These are phyloP conservation scores for Backusella parvicylindrica DNA, from an alignment of 192 early-diverging fungal genomes.

Conservation along the genomic window DNA sequence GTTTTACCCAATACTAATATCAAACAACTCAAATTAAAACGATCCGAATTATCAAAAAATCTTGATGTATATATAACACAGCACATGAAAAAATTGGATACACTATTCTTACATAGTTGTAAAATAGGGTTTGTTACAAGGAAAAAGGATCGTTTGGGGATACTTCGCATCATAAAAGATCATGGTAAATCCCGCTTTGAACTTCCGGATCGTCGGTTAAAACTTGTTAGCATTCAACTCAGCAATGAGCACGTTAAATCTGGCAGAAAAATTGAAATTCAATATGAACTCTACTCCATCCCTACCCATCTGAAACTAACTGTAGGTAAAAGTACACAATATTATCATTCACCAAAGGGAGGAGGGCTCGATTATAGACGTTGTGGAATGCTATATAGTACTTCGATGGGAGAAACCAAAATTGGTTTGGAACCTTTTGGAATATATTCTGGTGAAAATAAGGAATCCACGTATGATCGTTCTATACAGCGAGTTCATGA, in stretches of 20 bases:
- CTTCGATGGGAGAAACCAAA: not conserved
- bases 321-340: not conserved
- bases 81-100: not conserved
- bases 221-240: not conserved
- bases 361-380: not conserved
- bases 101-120: not conserved
- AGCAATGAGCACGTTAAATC: not conserved
- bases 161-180: not conserved
- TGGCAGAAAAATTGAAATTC: not conserved
- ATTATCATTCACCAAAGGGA: not conserved
- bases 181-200: not conserved
- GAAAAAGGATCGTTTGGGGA: not conserved
- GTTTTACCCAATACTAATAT: not conserved
- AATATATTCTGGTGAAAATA: not conserved
- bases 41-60: not conserved
- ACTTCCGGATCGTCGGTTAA: not conserved
- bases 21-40: not conserved
- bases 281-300: not conserved
- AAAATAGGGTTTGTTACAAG: not conserved
- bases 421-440: not conserved
- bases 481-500: not conserved
- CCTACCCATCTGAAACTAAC: not conserved
- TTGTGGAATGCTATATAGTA: not conserved
- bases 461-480: not conserved
- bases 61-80: not conserved